phyloP scores from a whole-genome alignment of 495 filamentous ascomycete genomes.

The Penicillium steckii region DNA sequence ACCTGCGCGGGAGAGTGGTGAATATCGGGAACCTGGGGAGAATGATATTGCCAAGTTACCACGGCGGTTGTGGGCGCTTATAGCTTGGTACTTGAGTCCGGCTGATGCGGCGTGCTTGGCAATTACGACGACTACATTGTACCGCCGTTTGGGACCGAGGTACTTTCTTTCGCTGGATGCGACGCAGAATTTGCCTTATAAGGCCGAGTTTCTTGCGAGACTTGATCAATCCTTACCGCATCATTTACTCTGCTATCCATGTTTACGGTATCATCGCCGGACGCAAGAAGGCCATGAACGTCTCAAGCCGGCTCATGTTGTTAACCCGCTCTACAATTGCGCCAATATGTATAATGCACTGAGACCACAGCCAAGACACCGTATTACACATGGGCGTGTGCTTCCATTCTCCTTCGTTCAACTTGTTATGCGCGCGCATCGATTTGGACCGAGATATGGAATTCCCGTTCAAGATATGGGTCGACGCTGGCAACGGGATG shows the following conservation, averaged over 20 bases:
- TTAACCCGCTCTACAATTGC: constrained; percentile 55
- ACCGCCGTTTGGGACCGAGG: constrained; percentile 34
- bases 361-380: constrained; percentile 42
- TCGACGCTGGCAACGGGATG: constrained; percentile 49
- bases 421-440: constrained; percentile 43
- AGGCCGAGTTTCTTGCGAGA: constrained; percentile 43
- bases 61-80: constrained; percentile 39
- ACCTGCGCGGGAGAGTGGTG: constrained; percentile 15
- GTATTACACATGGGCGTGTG: constrained; percentile 50
- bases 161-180: constrained; percentile 32
- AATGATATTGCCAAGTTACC: constrained; percentile 43
- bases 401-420: constrained; percentile 57
- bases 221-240: constrained; percentile 47
- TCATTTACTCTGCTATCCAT: constrained; percentile 59
- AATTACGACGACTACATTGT: constrained; percentile 46
- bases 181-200: constrained; percentile 38
- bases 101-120: constrained; percentile 48
- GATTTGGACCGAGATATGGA: constrained; percentile 44
- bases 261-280: constrained; percentile 49
- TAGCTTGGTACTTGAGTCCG: constrained; percentile 40
- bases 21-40: constrained; percentile 40
- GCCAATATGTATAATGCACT: constrained; percentile 41
- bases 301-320: constrained; percentile 42
- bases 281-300: constrained; percentile 48
- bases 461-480: constrained; percentile 38